phyloP scores from a whole-genome alignment of 306 rosid genomes.

The Medicago arabica region DNA sequence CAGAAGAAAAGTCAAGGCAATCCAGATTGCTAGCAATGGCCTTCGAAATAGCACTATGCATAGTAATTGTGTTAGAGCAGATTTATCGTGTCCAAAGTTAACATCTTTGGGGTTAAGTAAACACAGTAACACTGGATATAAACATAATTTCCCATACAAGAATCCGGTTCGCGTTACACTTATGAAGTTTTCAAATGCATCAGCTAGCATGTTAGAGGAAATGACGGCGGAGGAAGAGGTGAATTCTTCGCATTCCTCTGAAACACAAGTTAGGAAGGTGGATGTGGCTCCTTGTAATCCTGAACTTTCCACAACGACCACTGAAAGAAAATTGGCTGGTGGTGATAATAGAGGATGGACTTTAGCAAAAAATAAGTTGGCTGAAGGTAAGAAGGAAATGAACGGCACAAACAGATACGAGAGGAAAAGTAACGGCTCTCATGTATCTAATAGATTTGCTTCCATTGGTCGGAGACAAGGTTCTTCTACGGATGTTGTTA shows the following conservation, averaged over 20 bases:
- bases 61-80: slow-evolving; percentile 50
- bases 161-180: slow-evolving; percentile 40
- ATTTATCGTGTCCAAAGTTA: slow-evolving; percentile 44
- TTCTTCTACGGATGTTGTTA: slow-evolving; percentile 30
- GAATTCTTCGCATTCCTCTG: slow-evolving; percentile 41
- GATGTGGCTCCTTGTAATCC: slow-evolving; percentile 22
- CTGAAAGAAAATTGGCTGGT: slow-evolving; percentile 35
- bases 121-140: slow-evolving; percentile 27
- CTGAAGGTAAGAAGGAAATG: slow-evolving; percentile 45
- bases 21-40: slow-evolving; percentile 44
- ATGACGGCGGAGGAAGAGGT: slow-evolving; percentile 46
- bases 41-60: slow-evolving; percentile 33
- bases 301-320: slow-evolving; percentile 20
- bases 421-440: slow-evolving; percentile 21
- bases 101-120: slow-evolving; percentile 46
- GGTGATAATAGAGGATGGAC: slow-evolving; percentile 53
- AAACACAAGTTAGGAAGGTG: slow-evolving; percentile 29
- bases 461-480: slow-evolving; percentile 40
- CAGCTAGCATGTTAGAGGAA: slow-evolving; percentile 48
- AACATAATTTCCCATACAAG: slow-evolving; percentile 5
- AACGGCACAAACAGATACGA: slow-evolving; percentile 28
- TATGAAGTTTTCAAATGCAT: slow-evolving; percentile 43
- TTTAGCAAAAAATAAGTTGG: slow-evolving; percentile 43
- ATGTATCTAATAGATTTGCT: slow-evolving; percentile 35
- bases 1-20: slow-evolving; percentile 55